Conservation (phyloP, 2,329 filamentous ascomycete genomes). For the Sporothrix pseudoabietina region DNA sequence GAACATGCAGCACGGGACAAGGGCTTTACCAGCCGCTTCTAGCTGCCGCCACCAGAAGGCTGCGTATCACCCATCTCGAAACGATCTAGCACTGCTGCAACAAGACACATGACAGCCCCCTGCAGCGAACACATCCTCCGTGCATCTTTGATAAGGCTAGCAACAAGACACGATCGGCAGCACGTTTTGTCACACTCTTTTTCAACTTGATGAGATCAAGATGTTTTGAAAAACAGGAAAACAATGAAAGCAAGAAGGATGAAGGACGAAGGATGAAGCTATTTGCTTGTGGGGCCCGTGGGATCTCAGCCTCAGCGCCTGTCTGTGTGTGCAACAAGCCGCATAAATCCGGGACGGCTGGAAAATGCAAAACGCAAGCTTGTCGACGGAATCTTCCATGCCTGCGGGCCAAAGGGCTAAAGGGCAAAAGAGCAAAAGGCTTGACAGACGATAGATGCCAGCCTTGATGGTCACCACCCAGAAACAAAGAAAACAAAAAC, state of each 20-base stretch:
- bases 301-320: background rate
- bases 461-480: background rate
- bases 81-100: background rate
- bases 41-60: background rate
- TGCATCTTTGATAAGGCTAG: background rate
- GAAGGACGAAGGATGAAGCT: background rate
- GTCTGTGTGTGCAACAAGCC: background rate
- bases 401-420: background rate
- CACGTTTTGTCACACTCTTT: background rate
- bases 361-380: slow-evolving; percentile 4
- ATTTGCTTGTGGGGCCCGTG: background rate
- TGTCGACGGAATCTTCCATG: background rate
- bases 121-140: background rate
- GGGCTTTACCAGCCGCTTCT: slow-evolving; percentile 18
- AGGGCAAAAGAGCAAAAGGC: slow-evolving; percentile 6
- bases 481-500: too few species aligned
- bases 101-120: background rate
- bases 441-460: background rate
- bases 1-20: slow-evolving; percentile 18
- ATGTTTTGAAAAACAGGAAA: background rate
- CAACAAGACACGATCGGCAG: background rate
- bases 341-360: slow-evolving; percentile 25
- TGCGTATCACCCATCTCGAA: background rate
- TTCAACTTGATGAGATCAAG: background rate
- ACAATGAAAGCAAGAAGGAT: too few species aligned